Base-by-base conservation (phyloP, 2,329 filamentous ascomycete genomes). In the Fusarium sarcochroum region DNA sequence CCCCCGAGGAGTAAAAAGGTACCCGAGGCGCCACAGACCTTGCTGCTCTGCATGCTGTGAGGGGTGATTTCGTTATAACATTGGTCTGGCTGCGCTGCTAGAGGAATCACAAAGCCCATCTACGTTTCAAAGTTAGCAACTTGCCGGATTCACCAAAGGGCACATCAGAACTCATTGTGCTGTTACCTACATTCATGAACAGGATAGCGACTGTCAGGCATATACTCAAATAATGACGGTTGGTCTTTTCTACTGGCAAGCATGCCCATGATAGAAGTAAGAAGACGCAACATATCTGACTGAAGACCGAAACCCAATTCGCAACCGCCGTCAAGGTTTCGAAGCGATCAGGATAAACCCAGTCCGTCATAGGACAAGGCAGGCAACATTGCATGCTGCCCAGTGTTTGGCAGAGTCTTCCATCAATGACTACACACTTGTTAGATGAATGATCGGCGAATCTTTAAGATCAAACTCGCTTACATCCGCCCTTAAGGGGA, bases 51-150 rank as follows among this genome's bases (percentile, higher is more conserved):
- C 94, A 98, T 98, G 76, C 94, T 93, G 76, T 98, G 90, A 0
- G 96, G 96, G 1, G 96, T 99, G 75, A 99, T 98, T 45, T 86
- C 84, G 77, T 99, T 92, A 76, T 89, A 92, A 78, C 96, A 99
- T 82, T 97, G 89, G 0, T 93, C 82, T 1, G 94, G 93, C 63
- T 90, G 86, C 25, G 89, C 89, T 14, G 89, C 93, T 21, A 98
- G 86, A 0, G 96, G 95, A 40, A 99, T 89, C 44, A 98, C 92
- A 77, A 98, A 97, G 30, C 93, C 94, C 70, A 98, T 85, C 90
- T 97, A 72, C 11, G 45, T 45, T 44, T 34, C 21, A 51, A 56
- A 20, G 73, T 76, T 57, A 78, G 69, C 49, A 21, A 54, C 25
- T 15, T 23, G 20, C 40, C 41, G 10, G 27, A 25, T 18, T 25